phyloP scores from a whole-genome alignment of 495 filamentous ascomycete genomes.

The Darksidea phi region DNA sequence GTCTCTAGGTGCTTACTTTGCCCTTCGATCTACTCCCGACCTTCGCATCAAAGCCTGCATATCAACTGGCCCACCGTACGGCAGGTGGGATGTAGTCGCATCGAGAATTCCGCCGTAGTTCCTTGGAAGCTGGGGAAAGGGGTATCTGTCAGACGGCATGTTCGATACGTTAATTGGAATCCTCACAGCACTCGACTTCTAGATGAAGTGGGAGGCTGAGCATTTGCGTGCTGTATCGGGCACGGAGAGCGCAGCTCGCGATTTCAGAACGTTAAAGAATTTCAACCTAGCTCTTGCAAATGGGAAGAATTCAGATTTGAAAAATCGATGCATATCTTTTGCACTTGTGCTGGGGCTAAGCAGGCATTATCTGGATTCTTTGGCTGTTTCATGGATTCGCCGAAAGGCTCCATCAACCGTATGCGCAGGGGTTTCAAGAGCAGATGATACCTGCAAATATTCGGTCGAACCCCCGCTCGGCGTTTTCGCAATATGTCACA shows the following conservation, averaged over 20 bases:
- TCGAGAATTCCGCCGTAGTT: background rate
- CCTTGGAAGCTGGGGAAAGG: background rate
- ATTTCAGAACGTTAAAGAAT: background rate
- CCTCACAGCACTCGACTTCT: background rate
- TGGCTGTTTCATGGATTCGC: no score
- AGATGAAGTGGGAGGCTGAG: background rate
- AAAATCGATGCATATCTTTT: background rate
- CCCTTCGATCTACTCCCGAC: background rate
- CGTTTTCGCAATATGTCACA: background rate
- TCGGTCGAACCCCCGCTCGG: background rate
- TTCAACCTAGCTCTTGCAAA: no score
- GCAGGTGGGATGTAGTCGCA: background rate
- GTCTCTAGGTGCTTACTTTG: background rate
- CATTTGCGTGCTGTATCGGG: background rate
- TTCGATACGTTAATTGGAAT: background rate
- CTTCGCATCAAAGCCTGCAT: background rate
- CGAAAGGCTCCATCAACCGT: no score
- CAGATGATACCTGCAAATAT: no score
- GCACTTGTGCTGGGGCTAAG: no score
- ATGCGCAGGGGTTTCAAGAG: no score
- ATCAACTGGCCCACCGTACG: background rate
- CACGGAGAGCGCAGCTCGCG: background rate
- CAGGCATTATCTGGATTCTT: no score
- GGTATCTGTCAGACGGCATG: background rate
- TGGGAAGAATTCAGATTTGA: background rate